These are phyloP conservation scores for Pseudomonodictys pantanalensis DNA, from an alignment of 495 filamentous ascomycete species.

Conservation along the genomic window DNA sequence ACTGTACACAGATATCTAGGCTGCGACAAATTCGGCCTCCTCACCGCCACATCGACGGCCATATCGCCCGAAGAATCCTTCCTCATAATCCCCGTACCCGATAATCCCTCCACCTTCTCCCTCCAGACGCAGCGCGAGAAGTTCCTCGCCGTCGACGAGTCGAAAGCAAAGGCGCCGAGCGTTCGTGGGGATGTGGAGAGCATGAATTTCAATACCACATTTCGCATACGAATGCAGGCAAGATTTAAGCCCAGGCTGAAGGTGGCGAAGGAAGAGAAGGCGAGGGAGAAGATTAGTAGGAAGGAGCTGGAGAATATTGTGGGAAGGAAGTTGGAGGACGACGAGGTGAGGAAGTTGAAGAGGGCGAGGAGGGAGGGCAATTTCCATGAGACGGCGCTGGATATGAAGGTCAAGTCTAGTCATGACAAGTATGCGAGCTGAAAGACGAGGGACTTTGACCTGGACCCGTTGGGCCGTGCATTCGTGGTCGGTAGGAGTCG, in stretches of 20 bases:
- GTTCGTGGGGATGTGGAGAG: slow-evolving; percentile 72
- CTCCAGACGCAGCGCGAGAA: slow-evolving; percentile 39
- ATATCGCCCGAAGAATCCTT: slow-evolving; percentile 81
- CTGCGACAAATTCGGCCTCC: slow-evolving; percentile 77
- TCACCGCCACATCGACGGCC: slow-evolving; percentile 74
- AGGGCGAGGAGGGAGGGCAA: slow-evolving; percentile 80
- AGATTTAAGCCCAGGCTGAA: slow-evolving; percentile 82
- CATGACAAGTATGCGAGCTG: slow-evolving; percentile 82
- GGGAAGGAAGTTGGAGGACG: slow-evolving; percentile 72
- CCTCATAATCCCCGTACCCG: slow-evolving; percentile 37
- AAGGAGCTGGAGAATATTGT: slow-evolving; percentile 83
- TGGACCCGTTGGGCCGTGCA: too few relatives aligned
- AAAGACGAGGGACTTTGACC: too few relatives aligned
- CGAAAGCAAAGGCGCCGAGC: slow-evolving; percentile 23
- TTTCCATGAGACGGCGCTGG: slow-evolving; percentile 83
- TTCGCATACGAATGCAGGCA: slow-evolving; percentile 90
- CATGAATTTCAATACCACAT: slow-evolving; percentile 69
- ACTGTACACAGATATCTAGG: slow-evolving; percentile 58
- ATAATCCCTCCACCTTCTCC: slow-evolving; percentile 32
- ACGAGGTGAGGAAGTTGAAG: slow-evolving; percentile 80
- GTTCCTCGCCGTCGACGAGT: slow-evolving; percentile 41
- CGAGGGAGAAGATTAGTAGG: slow-evolving; percentile 75
- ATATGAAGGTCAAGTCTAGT: slow-evolving; percentile 90
- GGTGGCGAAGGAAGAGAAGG: slow-evolving; percentile 74
- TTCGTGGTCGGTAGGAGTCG: too few relatives aligned